Base-by-base conservation (phyloP, 1,284 basidiomycete genomes). In the Albatrellus sp. region DNA sequence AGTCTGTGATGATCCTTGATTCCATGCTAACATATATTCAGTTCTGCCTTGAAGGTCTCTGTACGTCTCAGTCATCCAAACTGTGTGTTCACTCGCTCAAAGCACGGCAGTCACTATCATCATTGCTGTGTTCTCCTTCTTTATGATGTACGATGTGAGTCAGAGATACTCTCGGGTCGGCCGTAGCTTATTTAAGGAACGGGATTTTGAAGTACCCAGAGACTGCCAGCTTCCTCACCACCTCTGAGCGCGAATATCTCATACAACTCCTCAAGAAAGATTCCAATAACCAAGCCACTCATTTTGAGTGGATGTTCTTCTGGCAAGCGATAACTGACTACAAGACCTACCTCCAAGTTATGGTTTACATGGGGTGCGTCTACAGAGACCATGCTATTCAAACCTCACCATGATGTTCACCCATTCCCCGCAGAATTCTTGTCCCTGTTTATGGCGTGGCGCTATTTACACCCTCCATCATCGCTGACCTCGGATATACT, bases 391-490 rank as follows among this genome's bases (percentile, higher is more conserved):
- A 24, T 24, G 24, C 17, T n/a, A 3, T 17, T 24, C 37, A 10
- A 16, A 12, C 7, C 37, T 9, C 16, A 32, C 20, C 37, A 12
- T 37, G 11, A n/a, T 16, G 20, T n/a, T n/a, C n/a, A 17, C 10
- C 2, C 11, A 37, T 42, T 47, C 38, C 10, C 48, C 35, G 17
- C 43, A 64, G 71, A 28, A 47, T 70, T 14, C 61, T 77, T 44
- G 57, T 72, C 42, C 70, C 77, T 6, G 57, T 75, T 34, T 78
- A 78, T 48, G 69, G 72, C 11, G 69, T 79, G 51, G 67, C 77
- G 30, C 64, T 80, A 39, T 80, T 80, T 50, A 65, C 65, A 2
- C 76, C 74, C 0, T 75, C 71, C 1, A 75, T 78, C 53, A 70
- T 78, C 43, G 62, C 64, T 6, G 60, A 69, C 40, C 62, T 77